Conservation (phyloP, 2,329 filamentous ascomycete species). For the Trichocomaceae sp. region DNA sequence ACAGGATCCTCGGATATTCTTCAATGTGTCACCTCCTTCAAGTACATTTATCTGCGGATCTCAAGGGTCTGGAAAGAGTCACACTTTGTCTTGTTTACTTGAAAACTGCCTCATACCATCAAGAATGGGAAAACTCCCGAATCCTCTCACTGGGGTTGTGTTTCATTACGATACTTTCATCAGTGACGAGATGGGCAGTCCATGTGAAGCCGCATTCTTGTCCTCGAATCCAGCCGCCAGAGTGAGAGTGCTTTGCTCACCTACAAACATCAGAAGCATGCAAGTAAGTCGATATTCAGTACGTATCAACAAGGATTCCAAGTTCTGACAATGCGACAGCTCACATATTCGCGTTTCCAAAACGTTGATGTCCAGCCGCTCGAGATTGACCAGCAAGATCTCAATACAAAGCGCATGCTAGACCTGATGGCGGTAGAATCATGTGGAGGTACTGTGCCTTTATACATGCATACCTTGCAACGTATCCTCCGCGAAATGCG, state of each 20-base stretch:
- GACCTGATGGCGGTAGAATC: conserved; percentile 9
- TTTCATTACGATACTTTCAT: conserved; percentile 51
- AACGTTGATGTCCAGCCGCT: conserved; percentile 1
- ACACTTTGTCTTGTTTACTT: conserved; percentile 53
- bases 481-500: conserved; percentile 21
- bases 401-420: conserved; percentile 7
- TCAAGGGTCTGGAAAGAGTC: conserved; percentile 57
- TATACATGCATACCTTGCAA: conserved; percentile 14
- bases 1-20: conserved; percentile 16
- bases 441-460: neutral
- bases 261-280: neutral
- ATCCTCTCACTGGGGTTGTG: conserved; percentile 47
- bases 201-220: conserved; percentile 46
- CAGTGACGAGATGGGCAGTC: conserved; percentile 23
- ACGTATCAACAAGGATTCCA: no score
- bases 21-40: conserved; percentile 50
- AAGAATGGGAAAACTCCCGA: conserved; percentile 36
- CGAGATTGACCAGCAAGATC: conserved; percentile 1
- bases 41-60: conserved; percentile 59
- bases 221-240: neutral
- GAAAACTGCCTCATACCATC: conserved; percentile 36
- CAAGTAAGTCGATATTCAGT: neutral
- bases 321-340: neutral
- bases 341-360: neutral
- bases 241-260: neutral